phyloP scores from a whole-genome alignment of 192 early-diverging fungal genomes.

The Paraglomus occultum region DNA sequence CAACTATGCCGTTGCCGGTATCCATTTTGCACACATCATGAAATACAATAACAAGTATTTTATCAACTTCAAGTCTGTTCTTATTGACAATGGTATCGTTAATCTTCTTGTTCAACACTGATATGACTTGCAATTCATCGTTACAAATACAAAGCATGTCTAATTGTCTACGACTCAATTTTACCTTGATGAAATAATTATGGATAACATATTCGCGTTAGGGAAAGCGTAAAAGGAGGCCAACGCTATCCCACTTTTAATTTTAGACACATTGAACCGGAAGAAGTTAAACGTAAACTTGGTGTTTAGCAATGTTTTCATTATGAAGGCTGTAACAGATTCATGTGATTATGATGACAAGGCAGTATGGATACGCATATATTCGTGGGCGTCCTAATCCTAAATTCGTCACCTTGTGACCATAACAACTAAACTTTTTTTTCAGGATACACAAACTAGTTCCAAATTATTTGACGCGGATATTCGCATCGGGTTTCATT shows the following conservation, averaged over 20 bases:
- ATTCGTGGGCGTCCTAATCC: not conserved
- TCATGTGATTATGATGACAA: constrained; percentile 83
- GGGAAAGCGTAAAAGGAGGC: constrained; percentile 72
- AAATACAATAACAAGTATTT: too few relatives aligned
- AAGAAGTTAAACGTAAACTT: constrained; percentile 71
- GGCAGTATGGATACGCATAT: constrained; percentile 23
- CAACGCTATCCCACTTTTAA: constrained; percentile 86
- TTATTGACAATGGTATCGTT: constrained; percentile 90
- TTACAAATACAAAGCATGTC: constrained; percentile 73
- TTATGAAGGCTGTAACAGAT: constrained; percentile 82
- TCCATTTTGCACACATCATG: too few relatives aligned
- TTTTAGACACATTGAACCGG: constrained; percentile 70
- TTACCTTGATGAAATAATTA: constrained; percentile 85
- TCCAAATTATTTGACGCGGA: constrained; percentile 73
- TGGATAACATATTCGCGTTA: constrained; percentile 76
- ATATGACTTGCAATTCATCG: constrained; percentile 68
- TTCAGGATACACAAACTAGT: constrained; percentile 50
- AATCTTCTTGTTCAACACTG: constrained; percentile 85
- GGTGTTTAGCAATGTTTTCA: constrained; percentile 61
- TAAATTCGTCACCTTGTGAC: not conserved
- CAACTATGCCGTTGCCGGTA: constrained; percentile 56
- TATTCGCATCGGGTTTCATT: constrained; percentile 75
- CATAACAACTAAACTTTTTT: not conserved
- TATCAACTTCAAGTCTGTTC: constrained; percentile 72
- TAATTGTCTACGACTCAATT: constrained; percentile 78